Base-by-base conservation (phyloP, 352 stramenopile genomes). In the Globisporangium heterothallicum region DNA sequence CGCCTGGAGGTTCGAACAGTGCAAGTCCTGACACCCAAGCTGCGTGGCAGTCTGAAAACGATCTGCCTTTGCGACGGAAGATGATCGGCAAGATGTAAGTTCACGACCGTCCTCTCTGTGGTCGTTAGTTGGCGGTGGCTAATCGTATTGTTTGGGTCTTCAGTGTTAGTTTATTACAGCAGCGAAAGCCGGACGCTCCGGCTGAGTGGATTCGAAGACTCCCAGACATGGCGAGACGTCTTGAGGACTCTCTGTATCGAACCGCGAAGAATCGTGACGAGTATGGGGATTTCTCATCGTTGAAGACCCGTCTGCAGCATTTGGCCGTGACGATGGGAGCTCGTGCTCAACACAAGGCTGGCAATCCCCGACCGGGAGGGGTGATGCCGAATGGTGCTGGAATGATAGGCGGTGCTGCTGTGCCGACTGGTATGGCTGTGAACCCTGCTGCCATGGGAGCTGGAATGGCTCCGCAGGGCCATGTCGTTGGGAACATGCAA, bases 181-280 rank as follows among this genome's bases (percentile, higher is more conserved):
- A 98, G 60, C 82, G 97, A 22, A 98, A 98, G 48, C 95, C 96
- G 2, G 96, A 99, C 69, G 96, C 97, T 16, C 91, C 94, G 9
- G 78, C 94, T 22, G 95, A 98, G 69, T 99, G 96, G 96, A 92
- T 99, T 53, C 88, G 97, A 42, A 97, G 97, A 59, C 70, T 99
- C 25, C 96, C 96, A 4, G 94, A 99, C 64, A 99, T 99, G 96
- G 97, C 97, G 6, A 94, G 97, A 43, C 85, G 96, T 43, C 76
- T 99, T 21, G 97, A 99, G 65, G 96, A 99, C 59, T 98, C 94
- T 42, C 69, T 99, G 42, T 99, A 99, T 69, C 81, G 86, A 40
- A 93, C 88, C 52, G 68, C 96, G 57, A 77, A 95, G 73, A 74
- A 93, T 67, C 69, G 96, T 38, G 92, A 97, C 32, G 94, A 98